phyloP scores from a whole-genome alignment of 2,329 filamentous ascomycete species.

The Aspergillus sp. region DNA sequence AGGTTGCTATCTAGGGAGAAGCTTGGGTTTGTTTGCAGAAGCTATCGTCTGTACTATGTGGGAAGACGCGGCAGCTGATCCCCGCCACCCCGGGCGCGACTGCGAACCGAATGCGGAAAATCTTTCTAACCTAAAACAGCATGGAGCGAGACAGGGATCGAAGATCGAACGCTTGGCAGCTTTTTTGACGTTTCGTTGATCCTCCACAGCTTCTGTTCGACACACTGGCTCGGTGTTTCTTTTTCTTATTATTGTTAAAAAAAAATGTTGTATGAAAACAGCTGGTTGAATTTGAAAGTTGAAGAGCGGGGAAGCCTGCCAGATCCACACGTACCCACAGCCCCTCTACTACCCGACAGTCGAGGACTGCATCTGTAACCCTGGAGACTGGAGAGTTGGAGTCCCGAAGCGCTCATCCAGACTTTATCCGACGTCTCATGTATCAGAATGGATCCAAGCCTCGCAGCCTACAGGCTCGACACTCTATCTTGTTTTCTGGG shows the following conservation, averaged over 20 bases:
- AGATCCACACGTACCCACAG: not conserved
- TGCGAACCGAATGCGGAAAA: slow-evolving; percentile 6
- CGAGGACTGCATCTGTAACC: not conserved
- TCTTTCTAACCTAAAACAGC: not conserved
- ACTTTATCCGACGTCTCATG: not conserved
- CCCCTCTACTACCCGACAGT: not conserved
- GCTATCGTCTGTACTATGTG: not conserved
- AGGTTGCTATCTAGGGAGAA: not conserved
- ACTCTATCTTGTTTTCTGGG: slow-evolving; percentile 1
- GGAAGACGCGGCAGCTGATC: not conserved
- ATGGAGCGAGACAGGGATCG: not conserved
- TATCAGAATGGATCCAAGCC: not conserved
- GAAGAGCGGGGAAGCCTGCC: slow-evolving; percentile 4
- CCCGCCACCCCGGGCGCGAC: not conserved
- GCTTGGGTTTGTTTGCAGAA: slow-evolving; percentile 15
- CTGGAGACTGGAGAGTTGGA: not conserved
- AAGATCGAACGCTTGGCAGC: not conserved
- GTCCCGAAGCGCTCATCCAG: not conserved
- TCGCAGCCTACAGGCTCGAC: not conserved
- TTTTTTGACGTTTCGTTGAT: not conserved
- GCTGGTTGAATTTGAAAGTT: not conserved
- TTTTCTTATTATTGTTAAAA: not conserved
- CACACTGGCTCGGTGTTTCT: not conserved
- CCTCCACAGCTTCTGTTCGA: not conserved
- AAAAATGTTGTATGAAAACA: not conserved